These are phyloP conservation scores for Erythrophleum ivorense DNA, from an alignment of 331 rosid species.

Conservation along the genomic window DNA sequence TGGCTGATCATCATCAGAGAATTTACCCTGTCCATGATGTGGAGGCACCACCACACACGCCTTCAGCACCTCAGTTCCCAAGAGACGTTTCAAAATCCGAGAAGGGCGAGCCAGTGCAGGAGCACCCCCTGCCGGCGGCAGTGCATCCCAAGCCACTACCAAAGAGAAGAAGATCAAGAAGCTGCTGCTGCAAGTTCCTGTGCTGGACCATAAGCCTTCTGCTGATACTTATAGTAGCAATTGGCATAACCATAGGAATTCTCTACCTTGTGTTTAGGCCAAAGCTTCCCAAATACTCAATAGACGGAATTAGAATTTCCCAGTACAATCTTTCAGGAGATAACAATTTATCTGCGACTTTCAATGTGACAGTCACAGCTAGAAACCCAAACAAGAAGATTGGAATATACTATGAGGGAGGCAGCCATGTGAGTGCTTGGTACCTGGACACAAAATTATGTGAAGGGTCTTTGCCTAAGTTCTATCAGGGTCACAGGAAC, in stretches of 20 bases:
- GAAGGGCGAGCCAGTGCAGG: not conserved
- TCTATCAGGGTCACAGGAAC: conserved; percentile 87
- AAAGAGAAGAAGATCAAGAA: conserved; percentile 56
- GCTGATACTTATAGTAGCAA: conserved; percentile 49
- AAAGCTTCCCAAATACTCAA: conserved; percentile 75
- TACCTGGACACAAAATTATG: conserved; percentile 59
- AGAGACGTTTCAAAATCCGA: conserved; percentile 58
- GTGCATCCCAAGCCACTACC: conserved; percentile 40
- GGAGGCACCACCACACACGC: conserved; percentile 55
- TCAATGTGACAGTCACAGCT: conserved; percentile 69
- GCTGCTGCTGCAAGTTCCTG: conserved; percentile 66
- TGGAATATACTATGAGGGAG: conserved; percentile 83
- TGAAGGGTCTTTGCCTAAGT: conserved; percentile 77
- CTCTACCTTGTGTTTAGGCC: conserved; percentile 80
- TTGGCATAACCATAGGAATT: conserved; percentile 59
- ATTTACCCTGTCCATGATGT: conserved; percentile 71
- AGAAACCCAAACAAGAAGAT: conserved; percentile 84
- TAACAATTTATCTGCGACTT: conserved; percentile 53
- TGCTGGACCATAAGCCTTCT: conserved; percentile 60
- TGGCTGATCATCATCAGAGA: conserved; percentile 49
- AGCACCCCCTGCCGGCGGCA: conserved; percentile 42
- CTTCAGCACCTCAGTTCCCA: conserved; percentile 62
- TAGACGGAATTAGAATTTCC: conserved; percentile 51
- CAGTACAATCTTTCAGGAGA: conserved; percentile 44
- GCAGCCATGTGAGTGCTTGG: conserved; percentile 73